These are phyloP conservation scores for Auricularia auricula-judae DNA, from an alignment of 768 basidiomycete genomes.

Conservation along the genomic window DNA sequence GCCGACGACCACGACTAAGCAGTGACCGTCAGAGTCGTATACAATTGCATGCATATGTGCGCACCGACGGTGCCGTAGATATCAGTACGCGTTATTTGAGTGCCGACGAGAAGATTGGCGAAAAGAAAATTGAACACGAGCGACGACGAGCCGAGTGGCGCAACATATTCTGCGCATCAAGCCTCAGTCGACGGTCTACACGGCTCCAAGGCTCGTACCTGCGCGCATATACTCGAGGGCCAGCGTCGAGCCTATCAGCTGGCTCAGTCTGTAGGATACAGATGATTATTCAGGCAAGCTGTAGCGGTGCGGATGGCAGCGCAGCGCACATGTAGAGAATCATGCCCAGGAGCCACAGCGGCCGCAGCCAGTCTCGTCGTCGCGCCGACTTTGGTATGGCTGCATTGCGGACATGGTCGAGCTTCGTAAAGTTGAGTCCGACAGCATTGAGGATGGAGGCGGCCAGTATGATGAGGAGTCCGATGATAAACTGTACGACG, in stretches of 20 bases:
- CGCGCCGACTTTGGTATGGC: conserved; percentile 67
- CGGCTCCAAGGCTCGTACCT: conserved; percentile 28
- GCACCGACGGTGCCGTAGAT: conserved; percentile 43
- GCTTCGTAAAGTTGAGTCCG: conserved; percentile 89
- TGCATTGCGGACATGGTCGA: conserved; percentile 79
- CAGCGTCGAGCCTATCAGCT: conserved; percentile 78
- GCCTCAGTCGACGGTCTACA: conserved; percentile 5
- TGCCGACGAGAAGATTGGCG: conserved; percentile 79
- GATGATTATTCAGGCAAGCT: conserved; percentile 4
- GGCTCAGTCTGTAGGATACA: conserved; percentile 46
- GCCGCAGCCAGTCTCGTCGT: conserved; percentile 67
- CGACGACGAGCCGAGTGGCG: conserved; percentile 86
- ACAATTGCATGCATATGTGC: conserved; percentile 13
- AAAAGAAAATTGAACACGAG: conserved; percentile 96
- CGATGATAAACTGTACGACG: conserved; percentile 68
- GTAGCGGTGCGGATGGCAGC: background rate
- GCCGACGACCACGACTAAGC: background rate
- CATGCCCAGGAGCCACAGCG: conserved; percentile 88
- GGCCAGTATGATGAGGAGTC: conserved; percentile 72
- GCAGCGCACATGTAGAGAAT: conserved; percentile 74
- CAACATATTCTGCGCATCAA: conserved; percentile 70
- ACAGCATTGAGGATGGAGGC: conserved; percentile 84
- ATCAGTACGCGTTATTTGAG: conserved; percentile 73
- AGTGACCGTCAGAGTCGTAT: background rate
- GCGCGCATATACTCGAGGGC: conserved; percentile 85